These are phyloP conservation scores for Knufia fluminis DNA, from an alignment of 2,329 filamentous ascomycete species.

Conservation along the genomic window DNA sequence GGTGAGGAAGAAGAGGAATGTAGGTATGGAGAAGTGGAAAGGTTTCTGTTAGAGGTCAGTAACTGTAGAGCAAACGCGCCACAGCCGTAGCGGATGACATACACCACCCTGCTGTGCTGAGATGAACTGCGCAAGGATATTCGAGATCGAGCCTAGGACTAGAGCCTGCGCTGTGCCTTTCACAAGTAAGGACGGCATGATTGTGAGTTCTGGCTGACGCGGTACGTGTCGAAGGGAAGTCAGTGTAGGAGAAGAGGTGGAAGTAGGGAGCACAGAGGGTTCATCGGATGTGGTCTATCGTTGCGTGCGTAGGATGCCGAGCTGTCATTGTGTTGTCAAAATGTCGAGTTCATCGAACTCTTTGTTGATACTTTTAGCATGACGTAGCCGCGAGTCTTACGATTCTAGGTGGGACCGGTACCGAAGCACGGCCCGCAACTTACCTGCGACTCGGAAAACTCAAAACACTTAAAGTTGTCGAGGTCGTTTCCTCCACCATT, in stretches of 20 bases:
- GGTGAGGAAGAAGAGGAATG: constrained; percentile 66
- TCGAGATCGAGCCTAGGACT: constrained; percentile 57
- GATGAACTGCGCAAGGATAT: constrained; percentile 63
- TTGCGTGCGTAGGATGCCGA: no score
- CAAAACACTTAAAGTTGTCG: no score
- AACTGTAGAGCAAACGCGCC: neutral
- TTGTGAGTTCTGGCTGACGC: neutral
- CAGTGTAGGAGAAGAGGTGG: no score
- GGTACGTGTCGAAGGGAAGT: neutral
- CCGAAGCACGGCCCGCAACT: no score
- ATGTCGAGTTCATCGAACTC: neutral
- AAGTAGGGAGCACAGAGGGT: no score
- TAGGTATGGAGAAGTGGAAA: constrained; percentile 54
- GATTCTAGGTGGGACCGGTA: no score
- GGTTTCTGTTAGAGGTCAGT: constrained; percentile 24
- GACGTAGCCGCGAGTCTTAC: no score
- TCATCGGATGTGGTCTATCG: no score
- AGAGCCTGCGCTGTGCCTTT: constrained; percentile 57
- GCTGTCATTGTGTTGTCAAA: neutral
- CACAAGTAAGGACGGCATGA: constrained; percentile 34
- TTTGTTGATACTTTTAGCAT: neutral
- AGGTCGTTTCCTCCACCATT: no score
- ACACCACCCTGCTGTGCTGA: constrained; percentile 54
- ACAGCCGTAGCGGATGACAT: neutral
- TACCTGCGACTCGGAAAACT: no score